phyloP scores from a whole-genome alignment of 768 basidiomycete species.

The Dentipellis sp. region DNA sequence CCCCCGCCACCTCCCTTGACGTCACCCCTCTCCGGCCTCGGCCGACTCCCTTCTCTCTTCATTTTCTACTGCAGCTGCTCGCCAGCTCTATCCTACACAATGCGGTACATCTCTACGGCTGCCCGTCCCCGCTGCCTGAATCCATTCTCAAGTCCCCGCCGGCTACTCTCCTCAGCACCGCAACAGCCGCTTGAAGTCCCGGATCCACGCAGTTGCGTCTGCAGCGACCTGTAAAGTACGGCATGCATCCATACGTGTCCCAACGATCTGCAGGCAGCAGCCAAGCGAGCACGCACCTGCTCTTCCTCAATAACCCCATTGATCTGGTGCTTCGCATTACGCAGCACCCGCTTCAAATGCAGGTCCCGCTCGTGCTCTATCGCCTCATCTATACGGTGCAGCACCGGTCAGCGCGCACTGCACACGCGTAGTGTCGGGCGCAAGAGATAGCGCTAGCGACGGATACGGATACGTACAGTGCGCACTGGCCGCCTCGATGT shows the following conservation, averaged over 20 bases:
- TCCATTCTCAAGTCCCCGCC: background rate
- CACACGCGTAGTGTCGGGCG: background rate
- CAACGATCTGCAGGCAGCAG: background rate
- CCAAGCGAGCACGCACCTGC: slow-evolving; percentile 2
- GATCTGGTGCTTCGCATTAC: slow-evolving; percentile 4
- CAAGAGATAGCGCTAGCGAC: background rate
- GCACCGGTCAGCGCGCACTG: background rate
- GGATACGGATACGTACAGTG: background rate
- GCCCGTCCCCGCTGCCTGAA: no score
- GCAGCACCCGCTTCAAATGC: slow-evolving; percentile 6
- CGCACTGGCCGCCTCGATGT: background rate
- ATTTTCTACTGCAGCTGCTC: background rate
- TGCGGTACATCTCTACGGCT: background rate
- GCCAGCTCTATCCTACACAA: background rate
- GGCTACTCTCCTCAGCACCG: background rate
- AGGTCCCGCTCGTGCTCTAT: background rate
- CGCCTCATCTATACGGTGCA: background rate
- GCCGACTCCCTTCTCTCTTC: background rate
- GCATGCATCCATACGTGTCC: background rate
- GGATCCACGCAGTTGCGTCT: slow-evolving; percentile 7
- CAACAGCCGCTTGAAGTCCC: slow-evolving; percentile 6
- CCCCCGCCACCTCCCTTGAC: background rate
- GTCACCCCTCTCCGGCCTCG: background rate
- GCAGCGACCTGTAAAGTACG: slow-evolving; percentile 1
- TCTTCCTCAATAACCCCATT: slow-evolving; percentile 2